phyloP scores from a whole-genome alignment of 2,329 filamentous ascomycete species.

The Colletotrichum sp. region DNA sequence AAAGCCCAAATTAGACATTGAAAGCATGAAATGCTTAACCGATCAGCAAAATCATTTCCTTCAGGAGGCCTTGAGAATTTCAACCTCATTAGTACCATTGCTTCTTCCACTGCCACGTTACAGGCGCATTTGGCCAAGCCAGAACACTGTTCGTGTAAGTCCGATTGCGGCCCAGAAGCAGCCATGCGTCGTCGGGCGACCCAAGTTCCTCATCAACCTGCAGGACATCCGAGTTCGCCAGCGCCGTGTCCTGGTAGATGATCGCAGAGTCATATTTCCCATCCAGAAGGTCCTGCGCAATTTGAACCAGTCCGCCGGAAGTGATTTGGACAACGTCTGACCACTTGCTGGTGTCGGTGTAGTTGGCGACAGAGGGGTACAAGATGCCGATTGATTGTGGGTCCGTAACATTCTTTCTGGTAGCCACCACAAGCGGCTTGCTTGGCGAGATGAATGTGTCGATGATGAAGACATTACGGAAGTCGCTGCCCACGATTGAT shows the following conservation, averaged over 20 bases:
- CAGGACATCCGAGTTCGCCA: neutral
- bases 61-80: neutral
- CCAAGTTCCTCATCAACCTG: neutral
- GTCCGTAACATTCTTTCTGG: neutral
- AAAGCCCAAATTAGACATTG: neutral
- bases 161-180: neutral
- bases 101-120: neutral
- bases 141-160: neutral
- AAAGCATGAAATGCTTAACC: neutral
- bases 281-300: neutral
- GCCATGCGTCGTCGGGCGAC: neutral
- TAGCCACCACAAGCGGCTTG: neutral
- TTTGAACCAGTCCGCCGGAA: neutral
- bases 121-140: neutral
- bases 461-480: neutral
- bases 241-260: neutral
- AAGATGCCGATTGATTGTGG: neutral
- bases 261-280: neutral
- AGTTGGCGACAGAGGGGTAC: neutral
- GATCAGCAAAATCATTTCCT: neutral
- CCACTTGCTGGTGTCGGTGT: neutral
- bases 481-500: neutral
- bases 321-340: neutral
- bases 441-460: neutral
- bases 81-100: neutral